Percentiles rank a stretch among this genome's conserved stretches.
Evolutionary conservation across 2,329 filamentous ascomycete genomes (phyloP).

Genomic region (Colletotrichum somersetense): DNA sequence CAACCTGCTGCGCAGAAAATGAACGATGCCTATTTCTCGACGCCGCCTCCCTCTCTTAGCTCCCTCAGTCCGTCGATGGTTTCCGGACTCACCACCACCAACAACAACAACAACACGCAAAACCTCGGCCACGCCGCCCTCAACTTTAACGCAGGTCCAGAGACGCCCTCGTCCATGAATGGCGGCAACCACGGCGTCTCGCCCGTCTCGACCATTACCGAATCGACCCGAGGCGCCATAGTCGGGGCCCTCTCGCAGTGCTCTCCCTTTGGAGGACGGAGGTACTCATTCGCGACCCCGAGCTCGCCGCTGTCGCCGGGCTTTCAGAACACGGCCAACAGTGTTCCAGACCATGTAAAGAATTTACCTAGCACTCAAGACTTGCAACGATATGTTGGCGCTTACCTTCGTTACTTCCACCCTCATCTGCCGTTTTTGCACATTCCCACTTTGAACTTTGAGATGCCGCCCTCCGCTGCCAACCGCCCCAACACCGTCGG

Average conservation of each 20-base stretch:
- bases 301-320: constrained; percentile 68
- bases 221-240: constrained; percentile 72
- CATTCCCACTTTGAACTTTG: constrained; percentile 91
- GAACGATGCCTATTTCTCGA: constrained; percentile 82
- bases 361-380: constrained; percentile 84
- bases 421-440: constrained; percentile 96
- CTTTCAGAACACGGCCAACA: constrained; percentile 60
- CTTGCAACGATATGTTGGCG: constrained; percentile 88
- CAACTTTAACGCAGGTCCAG: constrained; percentile 73
- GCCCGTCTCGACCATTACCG: constrained; percentile 74
- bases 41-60: constrained; percentile 79
- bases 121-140: constrained; percentile 74
- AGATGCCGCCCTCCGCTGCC: constrained; percentile 75
- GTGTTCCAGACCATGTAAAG: constrained; percentile 64
- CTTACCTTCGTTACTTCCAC: constrained; percentile 93
- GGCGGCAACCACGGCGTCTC: constrained; percentile 71
- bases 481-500: constrained; percentile 73
- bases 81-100: constrained; percentile 63
- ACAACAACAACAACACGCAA: constrained; percentile 53
- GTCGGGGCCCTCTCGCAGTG: constrained; percentile 70
- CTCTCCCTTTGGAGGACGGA: constrained; percentile 68
- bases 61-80: constrained; percentile 80
- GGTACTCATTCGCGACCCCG: constrained; percentile 72
- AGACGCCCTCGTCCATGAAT: constrained; percentile 79
- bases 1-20: constrained; percentile 79